These are phyloP conservation scores for Eutypella sp. DNA, from an alignment of 2,329 filamentous ascomycete genomes.

Conservation along the genomic window DNA sequence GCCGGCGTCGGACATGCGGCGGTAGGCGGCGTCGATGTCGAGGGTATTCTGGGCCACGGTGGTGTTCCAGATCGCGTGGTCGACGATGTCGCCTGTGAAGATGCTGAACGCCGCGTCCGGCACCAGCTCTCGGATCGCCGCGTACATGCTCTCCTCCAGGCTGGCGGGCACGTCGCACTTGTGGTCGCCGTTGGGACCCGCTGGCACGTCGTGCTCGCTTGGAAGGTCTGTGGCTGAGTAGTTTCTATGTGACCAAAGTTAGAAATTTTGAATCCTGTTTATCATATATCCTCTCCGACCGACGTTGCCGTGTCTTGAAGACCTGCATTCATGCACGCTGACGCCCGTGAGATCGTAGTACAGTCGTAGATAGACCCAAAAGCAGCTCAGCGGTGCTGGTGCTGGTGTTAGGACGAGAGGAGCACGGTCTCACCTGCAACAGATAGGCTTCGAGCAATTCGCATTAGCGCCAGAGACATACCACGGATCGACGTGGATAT, in stretches of 20 bases:
- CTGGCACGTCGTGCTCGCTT: constrained; percentile 43
- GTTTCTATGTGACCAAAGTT: too few species aligned
- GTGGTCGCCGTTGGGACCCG: constrained; percentile 47
- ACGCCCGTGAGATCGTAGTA: too few species aligned
- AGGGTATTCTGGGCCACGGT: constrained; percentile 24
- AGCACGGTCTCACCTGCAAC: constrained; percentile 51
- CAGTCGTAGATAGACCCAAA: too few species aligned
- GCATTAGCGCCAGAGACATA: constrained; percentile 50
- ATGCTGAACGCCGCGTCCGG: constrained; percentile 48
- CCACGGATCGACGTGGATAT: constrained; percentile 53
- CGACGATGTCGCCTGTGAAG: constrained; percentile 56
- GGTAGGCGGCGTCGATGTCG: constrained; percentile 40
- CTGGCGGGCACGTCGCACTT: constrained; percentile 47
- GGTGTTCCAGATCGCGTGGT: constrained; percentile 47
- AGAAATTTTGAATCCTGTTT: too few species aligned
- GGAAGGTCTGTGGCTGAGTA: constrained; percentile 44
- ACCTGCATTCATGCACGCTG: too few species aligned
- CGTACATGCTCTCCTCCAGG: constrained; percentile 52
- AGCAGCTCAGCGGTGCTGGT: too few species aligned
- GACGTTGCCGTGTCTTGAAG: too few species aligned
- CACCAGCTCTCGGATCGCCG: constrained; percentile 40
- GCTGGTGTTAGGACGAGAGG: too few species aligned
- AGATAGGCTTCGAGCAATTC: constrained; percentile 54
- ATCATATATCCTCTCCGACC: too few species aligned
- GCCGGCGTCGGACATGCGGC: constrained; percentile 37